Base-by-base conservation (phyloP, 1,284 basidiomycete species). In the Albatrellus sp. region DNA sequence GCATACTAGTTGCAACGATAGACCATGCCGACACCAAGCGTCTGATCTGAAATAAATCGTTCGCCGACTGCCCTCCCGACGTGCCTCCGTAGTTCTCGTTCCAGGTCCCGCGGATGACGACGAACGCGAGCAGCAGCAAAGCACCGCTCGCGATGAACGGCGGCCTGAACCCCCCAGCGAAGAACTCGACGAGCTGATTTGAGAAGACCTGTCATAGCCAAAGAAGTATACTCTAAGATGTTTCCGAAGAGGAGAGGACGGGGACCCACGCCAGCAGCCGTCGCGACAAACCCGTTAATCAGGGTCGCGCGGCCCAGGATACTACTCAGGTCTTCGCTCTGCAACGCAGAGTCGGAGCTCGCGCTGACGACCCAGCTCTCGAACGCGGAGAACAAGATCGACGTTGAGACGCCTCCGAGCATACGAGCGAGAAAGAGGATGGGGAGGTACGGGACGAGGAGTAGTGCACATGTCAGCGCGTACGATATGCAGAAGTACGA, bases 341-440 rank as follows among this genome's bases (percentile, higher is more conserved):
- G 64, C 9, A 85, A 63, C 3, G 68, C 64, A 9, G 68, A 60
- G 38, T 70, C 70, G 8, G 78, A 65, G 4, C 48, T 50, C 11
- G 77, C 69, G 5, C 77, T 76, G 39, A 85, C 70, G 31, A 86
- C 61, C 83, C 82, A 86, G 19, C 79, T 76, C 52, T 86, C 82
- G 51, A 84, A 84, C 3, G 72, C 75, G 5, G 80, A 81, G 61
- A 77, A 84, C 19, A 85, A 69, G 50, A 85, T 84, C 12, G 81
- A 79, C 0, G 80, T 83, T 1, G 80, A 80, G 37, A 81, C 60
- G 0, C 82, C 82, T 1, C 79, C 82, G 5, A 79, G 64, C 6
- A 82, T 57, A 38, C 82, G 73, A 2, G 78, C 81, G 3, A 72
- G 9, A 39, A 83, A 59, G 31, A 84, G 69, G 40, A 81, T 46